Evolutionary conservation across 164 flowering plant species (phyloP).

Genomic region (Vitis riparia): DNA sequence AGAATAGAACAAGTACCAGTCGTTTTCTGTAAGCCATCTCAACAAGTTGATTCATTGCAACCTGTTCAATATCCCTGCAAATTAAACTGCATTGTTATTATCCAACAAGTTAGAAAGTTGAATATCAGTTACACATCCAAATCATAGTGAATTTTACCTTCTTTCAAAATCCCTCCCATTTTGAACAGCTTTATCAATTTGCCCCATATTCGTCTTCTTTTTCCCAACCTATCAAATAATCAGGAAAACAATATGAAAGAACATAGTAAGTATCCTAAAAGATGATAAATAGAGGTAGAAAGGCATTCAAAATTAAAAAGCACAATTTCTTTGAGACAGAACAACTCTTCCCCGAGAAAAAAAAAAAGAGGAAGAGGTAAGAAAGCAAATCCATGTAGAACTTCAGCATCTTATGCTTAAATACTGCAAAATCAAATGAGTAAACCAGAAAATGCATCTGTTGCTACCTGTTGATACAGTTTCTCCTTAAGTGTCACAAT

Average conservation of each 20-base stretch:
- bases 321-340: neutral
- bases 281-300: neutral
- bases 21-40: slow-evolving; percentile 37
- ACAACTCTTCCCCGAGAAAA: no score
- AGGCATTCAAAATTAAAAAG: neutral
- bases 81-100: neutral
- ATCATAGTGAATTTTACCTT: slow-evolving; percentile 16
- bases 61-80: slow-evolving; percentile 37
- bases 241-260: neutral
- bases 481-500: slow-evolving; percentile 29
- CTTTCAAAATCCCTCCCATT: slow-evolving; percentile 18
- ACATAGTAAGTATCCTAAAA: neutral
- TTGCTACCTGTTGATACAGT: slow-evolving; percentile 31
- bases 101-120: neutral
- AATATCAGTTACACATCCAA: neutral
- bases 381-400: neutral
- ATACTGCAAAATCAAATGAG: neutral
- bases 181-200: slow-evolving; percentile 28
- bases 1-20: slow-evolving; percentile 27
- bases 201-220: slow-evolving; percentile 27
- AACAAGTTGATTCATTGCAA: slow-evolving; percentile 39
- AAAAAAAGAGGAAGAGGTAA: neutral
- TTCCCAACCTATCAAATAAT: slow-evolving; percentile 19
- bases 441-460: neutral
- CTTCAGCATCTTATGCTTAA: neutral